Evolutionary conservation across 2,329 filamentous ascomycete species (phyloP).

Genomic region (Dothideomycetes sp.): DNA sequence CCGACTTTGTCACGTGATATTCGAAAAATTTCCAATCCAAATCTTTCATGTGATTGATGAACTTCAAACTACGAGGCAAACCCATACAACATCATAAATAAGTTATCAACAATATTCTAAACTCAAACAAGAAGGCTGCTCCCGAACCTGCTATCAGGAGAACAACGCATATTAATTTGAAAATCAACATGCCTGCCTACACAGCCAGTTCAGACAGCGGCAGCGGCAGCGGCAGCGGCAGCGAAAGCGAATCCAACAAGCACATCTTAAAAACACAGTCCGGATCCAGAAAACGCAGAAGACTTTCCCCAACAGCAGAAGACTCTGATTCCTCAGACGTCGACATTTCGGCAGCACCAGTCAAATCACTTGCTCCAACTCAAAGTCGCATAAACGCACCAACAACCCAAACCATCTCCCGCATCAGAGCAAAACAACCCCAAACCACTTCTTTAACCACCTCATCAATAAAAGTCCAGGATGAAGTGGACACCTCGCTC

Average conservation of each 20-base stretch:
- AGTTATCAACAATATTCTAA: not conserved
- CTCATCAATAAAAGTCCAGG: not conserved
- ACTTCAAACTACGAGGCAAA: too few species aligned
- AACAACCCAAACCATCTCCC: conserved; percentile 14
- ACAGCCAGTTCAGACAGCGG: conserved; percentile 6
- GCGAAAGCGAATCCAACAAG: not conserved
- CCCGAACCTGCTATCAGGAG: too few species aligned
- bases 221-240: conserved; percentile 3
- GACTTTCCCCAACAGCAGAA: conserved; percentile 16
- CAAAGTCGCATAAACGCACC: conserved; percentile 8
- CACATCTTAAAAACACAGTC: conserved; percentile 4
- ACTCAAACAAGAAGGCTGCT: not conserved
- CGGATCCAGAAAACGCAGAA: conserved; percentile 20
- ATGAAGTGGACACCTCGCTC: too few species aligned
- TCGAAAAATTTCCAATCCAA: conserved; percentile 6
- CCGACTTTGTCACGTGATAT: conserved; percentile 4
- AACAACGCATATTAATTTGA: not conserved
- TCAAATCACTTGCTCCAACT: too few species aligned
- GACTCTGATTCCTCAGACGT: conserved; percentile 5
- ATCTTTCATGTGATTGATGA: too few species aligned
- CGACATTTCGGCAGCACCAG: not conserved
- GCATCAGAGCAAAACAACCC: conserved; percentile 19
- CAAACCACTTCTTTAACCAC: not conserved
- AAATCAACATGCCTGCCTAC: not conserved
- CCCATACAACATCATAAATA: too few species aligned